Base-by-base conservation (phyloP, 768 basidiomycete species). In the Cubamyces lactineus region DNA sequence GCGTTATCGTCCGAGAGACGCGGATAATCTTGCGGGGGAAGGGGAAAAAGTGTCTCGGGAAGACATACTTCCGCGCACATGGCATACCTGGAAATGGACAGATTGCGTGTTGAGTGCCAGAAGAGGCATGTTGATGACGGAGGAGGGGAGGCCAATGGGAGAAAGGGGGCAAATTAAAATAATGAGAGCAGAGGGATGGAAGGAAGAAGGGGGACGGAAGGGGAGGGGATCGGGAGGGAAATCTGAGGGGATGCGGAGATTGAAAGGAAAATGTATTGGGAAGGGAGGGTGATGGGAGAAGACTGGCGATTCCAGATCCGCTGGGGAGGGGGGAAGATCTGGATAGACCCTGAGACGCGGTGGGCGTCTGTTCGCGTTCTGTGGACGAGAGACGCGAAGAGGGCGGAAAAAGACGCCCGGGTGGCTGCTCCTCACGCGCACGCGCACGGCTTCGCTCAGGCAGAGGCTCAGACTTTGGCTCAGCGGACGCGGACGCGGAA, bases 191-290 rank as follows among this genome's bases (percentile, higher is more conserved):
- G 51, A 28, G 46, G 64, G 49, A 66, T 64, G 47, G 41, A 60
- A 66, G 67, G 66, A 61, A 59, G 61, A 57, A 57, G 61, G 28
- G 57, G 54, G 55, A 62, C 61, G 45, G 59, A 52, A 38, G 53
- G 63, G 47, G 59, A 50, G 23, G 53, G 63, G 46, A 60, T 66
- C 63, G 59, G 63, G 65, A 62, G 54, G 63, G 26, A 28, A 42
- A 68, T 66, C 67, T 66, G 65, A 59, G 64, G 61, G 60, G 65
- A 64, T 67, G 67, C 69, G 67, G 70, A 63, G 71, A 60, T 61
- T 66, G 67, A 67, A 70, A 55, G 68, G 65, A 57, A 59, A 57
- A 57, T 61, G 62, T 60, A 45, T 59, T 45, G 49, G 24, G 50
- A 66, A 63, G 57, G 28, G 34, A 38, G 49, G 66, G 67, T 70